phyloP scores from a whole-genome alignment of 2,329 filamentous ascomycete genomes.

The Leptosphaerulina australis region DNA sequence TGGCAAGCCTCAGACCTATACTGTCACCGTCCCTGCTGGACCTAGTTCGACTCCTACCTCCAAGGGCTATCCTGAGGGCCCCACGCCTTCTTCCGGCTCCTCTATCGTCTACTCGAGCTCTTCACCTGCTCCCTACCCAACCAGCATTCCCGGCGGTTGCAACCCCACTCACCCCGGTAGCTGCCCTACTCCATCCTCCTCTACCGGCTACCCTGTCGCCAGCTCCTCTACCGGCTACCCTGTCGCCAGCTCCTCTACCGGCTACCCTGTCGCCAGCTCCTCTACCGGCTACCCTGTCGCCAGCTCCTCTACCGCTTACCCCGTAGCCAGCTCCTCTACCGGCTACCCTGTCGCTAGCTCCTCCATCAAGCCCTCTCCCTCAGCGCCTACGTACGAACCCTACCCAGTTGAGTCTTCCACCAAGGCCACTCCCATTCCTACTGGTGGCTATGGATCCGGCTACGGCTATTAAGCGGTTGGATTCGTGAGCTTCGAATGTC shows the following conservation, averaged over 20 bases:
- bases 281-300: constrained; percentile 20
- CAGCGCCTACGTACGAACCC: constrained; percentile 7
- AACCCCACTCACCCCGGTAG: constrained; percentile 17
- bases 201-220: neutral
- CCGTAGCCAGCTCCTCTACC: no score
- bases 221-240: constrained; percentile 2
- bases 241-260: neutral
- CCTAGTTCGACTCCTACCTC: constrained; percentile 10
- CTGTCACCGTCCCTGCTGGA: constrained; percentile 26
- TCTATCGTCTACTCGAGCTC: constrained; percentile 16
- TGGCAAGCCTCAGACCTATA: constrained; percentile 28
- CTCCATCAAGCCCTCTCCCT: constrained; percentile 5
- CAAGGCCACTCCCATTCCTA: constrained; percentile 20
- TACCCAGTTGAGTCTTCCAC: constrained; percentile 14
- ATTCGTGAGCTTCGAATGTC: constrained; percentile 1
- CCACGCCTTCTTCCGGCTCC: constrained; percentile 22
- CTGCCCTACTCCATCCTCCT: constrained; percentile 21
- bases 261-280: constrained; percentile 10
- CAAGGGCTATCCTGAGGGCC: constrained; percentile 15
- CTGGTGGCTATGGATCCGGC: constrained; percentile 26
- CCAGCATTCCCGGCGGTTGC: constrained; percentile 16
- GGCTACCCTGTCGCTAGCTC: constrained; percentile 11
- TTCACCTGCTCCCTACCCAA: constrained; percentile 33
- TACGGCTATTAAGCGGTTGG: constrained; percentile 22
- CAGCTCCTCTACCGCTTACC: constrained; percentile 1